Evolutionary conservation across 2,329 filamentous ascomycete genomes (phyloP), one percentile per base, ranked within the genome.

Genomic region (Aspergillaceae sp.): DNA sequence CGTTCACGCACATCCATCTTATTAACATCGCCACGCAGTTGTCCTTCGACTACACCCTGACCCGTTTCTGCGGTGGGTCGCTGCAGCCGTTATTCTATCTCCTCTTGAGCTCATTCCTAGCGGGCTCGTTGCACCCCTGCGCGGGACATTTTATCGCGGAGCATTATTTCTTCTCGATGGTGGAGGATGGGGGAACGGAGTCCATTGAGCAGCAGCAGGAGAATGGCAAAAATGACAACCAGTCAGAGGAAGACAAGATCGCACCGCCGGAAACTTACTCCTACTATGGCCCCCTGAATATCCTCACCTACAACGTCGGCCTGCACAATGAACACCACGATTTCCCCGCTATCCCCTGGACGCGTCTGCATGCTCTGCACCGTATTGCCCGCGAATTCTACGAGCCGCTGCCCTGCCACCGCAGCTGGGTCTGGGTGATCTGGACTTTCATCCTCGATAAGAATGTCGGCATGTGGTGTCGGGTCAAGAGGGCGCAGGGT

Each of bases 251-350:
- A 56, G 68, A 72, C 36, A 19, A 19, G 19, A 72, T 86, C 37
- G 76, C 83, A 10, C 77, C 94, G 4, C 90, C 92, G 2, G 92
- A 98, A 75, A 98, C 92, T 1, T 98, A 88, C 72, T 91, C 85
- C 41, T 98, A 98, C 77, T 98, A 98, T 65, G 92, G 92, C 0
- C 80, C 86, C 0, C 78, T 97, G 54, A 98, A 98, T 71, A 70
- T 89, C 59, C 71, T 98, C 42, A 95, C 90, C 1, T 98, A 97
- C 76, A 98, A 98, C 59, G 92, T 98, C 40, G 92, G 92, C 44
- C 74, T 96, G 61, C 92, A 98, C 74, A 98, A 98, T 65, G 92
- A 98, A 74, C 92, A 98, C 70, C 92, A 98, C 67, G 92, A 98
- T 68, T 98, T 98, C 71, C 92, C 92, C 7, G 92, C 92, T 41